phyloP scores from a whole-genome alignment of 148 eudicot genomes.

The Vaccinium vitisidaea region DNA sequence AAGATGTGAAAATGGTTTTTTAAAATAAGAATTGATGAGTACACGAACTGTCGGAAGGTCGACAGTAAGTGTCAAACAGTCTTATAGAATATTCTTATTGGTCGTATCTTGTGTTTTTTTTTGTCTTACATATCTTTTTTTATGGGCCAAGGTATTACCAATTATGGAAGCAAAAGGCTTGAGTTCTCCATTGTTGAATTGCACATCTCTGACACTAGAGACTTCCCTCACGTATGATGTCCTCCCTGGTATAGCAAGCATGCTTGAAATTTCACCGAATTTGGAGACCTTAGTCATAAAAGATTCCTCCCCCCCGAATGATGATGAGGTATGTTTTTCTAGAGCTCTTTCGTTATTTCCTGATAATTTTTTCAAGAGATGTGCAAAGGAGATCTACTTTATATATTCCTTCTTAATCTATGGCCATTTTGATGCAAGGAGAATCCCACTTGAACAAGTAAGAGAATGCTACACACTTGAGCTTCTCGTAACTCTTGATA shows the following conservation, averaged over 20 bases:
- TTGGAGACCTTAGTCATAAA: not conserved
- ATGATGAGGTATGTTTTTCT: not conserved
- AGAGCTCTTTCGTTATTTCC: not conserved
- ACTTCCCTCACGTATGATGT: not conserved
- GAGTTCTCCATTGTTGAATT: not conserved
- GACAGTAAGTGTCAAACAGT: no score
- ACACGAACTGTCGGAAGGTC: no score
- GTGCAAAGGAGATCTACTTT: not conserved
- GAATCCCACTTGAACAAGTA: no score
- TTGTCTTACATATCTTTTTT: not conserved
- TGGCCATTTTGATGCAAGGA: no score
- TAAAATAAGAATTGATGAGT: not conserved
- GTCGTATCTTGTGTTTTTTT: not conserved
- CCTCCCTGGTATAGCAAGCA: not conserved
- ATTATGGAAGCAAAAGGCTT: not conserved
- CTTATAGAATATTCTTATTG: not conserved
- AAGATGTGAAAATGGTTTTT: not conserved
- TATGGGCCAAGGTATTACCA: not conserved
- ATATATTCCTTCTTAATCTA: no score
- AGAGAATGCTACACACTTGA: no score
- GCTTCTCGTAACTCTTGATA: no score
- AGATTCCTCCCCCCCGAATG: not conserved
- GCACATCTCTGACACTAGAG: not conserved
- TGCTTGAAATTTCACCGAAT: not conserved
- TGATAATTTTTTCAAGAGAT: not conserved